These are phyloP conservation scores for Viridothelium virens DNA, from an alignment of 495 filamentous ascomycete species.

Conservation along the genomic window DNA sequence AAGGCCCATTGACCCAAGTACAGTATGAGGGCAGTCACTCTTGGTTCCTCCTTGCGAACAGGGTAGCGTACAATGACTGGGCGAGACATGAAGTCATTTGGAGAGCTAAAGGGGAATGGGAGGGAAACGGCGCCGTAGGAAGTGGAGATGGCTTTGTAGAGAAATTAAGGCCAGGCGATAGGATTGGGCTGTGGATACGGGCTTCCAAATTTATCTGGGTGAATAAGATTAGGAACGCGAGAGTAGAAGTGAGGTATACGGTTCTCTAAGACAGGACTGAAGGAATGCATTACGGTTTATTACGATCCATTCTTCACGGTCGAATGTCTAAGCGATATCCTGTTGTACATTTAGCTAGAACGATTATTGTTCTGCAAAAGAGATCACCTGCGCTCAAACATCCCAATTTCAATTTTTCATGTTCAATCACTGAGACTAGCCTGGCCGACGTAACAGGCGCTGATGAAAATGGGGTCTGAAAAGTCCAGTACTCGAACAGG, in stretches of 20 bases:
- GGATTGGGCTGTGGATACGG: neutral
- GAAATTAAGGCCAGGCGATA: neutral
- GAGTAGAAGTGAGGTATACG: neutral
- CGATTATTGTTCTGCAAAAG: too few species aligned
- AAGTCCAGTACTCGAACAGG: too few species aligned
- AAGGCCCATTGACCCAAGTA: neutral
- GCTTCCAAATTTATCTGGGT: neutral
- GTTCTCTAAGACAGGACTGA: neutral
- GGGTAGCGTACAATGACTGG: neutral
- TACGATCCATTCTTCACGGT: neutral
- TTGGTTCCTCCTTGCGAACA: conserved; percentile 1
- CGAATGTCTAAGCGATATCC: neutral
- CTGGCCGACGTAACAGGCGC: too few species aligned
- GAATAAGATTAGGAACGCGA: neutral
- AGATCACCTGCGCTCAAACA: too few species aligned
- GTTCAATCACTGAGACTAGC: too few species aligned
- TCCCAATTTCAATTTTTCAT: too few species aligned
- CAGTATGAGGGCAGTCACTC: conserved; percentile 3
- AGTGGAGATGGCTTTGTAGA: neutral
- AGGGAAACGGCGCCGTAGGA: neutral
- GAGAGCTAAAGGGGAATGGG: neutral
- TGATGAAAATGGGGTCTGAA: too few species aligned
- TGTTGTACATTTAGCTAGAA: too few species aligned
- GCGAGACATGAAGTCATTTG: neutral
- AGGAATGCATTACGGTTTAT: neutral